Percentiles rank a stretch among this genome's conserved stretches.
These are phyloP conservation scores for Aspergillus hiratsukae DNA, from an alignment of 2,329 filamentous ascomycete species.

Conservation along the genomic window DNA sequence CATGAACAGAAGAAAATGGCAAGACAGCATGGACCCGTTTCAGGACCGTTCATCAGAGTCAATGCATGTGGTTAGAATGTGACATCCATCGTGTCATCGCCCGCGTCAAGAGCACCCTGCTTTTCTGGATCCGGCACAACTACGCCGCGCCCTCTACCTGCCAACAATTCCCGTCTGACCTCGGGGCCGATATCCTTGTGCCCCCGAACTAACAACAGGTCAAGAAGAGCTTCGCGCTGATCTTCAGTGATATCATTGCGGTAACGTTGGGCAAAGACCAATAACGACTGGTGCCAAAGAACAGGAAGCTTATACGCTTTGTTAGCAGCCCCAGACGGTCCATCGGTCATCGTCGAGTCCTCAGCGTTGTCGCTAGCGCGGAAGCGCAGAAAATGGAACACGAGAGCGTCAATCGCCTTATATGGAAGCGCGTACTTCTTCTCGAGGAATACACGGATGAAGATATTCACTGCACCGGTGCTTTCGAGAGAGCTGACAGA, in stretches of 20 bases:
- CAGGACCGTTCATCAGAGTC: background rate
- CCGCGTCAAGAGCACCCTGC: conserved; percentile 60
- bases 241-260: conserved; percentile 95
- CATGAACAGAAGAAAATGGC: background rate
- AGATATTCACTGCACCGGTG: conserved; percentile 88
- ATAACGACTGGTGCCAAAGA: conserved; percentile 90
- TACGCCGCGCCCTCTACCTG: conserved; percentile 79
- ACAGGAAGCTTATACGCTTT: conserved; percentile 70
- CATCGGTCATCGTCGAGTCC: conserved; percentile 49
- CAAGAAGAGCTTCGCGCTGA: conserved; percentile 83
- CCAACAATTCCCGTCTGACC: conserved; percentile 80
- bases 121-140: conserved; percentile 44
- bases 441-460: conserved; percentile 87
- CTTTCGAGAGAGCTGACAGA: conserved; percentile 72
- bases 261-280: conserved; percentile 91
- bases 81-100: conserved; percentile 89
- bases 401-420: conserved; percentile 88
- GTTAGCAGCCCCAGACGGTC: conserved; percentile 43
- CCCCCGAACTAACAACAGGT: conserved; percentile 77
- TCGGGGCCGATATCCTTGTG: conserved; percentile 89
- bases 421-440: conserved; percentile 96
- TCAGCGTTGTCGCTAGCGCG: conserved; percentile 58
- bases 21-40: conserved; percentile 8
- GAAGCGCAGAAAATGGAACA: conserved; percentile 95
- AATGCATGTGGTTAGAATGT: conserved; percentile 33